These are phyloP conservation scores for Penicillium hesseltinei DNA, from an alignment of 2,329 filamentous ascomycete genomes.

Conservation along the genomic window DNA sequence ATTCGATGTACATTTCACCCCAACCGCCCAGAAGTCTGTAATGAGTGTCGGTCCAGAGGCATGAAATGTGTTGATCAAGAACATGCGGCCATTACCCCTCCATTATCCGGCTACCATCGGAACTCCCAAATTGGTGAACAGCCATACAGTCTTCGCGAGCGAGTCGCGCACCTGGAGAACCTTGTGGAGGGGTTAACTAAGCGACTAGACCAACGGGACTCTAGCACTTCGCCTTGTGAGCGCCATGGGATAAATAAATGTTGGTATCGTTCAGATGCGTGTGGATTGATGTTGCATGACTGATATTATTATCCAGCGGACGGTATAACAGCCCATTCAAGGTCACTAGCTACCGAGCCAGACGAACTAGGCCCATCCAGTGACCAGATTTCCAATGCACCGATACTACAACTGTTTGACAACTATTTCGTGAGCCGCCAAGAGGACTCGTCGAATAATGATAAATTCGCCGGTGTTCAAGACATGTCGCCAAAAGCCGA, in stretches of 20 bases:
- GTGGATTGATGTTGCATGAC: not conserved
- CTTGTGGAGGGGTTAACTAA: slow-evolving; percentile 36
- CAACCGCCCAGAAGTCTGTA: slow-evolving; percentile 35
- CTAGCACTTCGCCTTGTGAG: slow-evolving; percentile 6
- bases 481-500: slow-evolving; percentile 30
- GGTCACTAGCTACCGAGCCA: slow-evolving; percentile 13
- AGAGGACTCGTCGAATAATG: slow-evolving; percentile 28
- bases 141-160: slow-evolving; percentile 39
- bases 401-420: slow-evolving; percentile 39
- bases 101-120: not conserved
- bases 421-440: slow-evolving; percentile 38
- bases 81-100: slow-evolving; percentile 17
- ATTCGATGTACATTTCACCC: slow-evolving; percentile 43
- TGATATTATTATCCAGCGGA: slow-evolving; percentile 5
- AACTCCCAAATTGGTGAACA: slow-evolving; percentile 22
- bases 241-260: not conserved
- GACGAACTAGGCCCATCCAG: slow-evolving; percentile 24
- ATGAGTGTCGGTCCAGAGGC: slow-evolving; percentile 42
- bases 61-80: slow-evolving; percentile 43
- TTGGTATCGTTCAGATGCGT: not conserved
- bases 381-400: slow-evolving; percentile 35
- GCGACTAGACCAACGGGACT: slow-evolving; percentile 27
- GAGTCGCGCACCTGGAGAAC: slow-evolving; percentile 39
- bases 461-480: slow-evolving; percentile 22
- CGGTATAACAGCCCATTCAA: not conserved